Evolutionary conservation across 805 yeast species (phyloP).

Genomic region (Lipomyces yamadae): DNA sequence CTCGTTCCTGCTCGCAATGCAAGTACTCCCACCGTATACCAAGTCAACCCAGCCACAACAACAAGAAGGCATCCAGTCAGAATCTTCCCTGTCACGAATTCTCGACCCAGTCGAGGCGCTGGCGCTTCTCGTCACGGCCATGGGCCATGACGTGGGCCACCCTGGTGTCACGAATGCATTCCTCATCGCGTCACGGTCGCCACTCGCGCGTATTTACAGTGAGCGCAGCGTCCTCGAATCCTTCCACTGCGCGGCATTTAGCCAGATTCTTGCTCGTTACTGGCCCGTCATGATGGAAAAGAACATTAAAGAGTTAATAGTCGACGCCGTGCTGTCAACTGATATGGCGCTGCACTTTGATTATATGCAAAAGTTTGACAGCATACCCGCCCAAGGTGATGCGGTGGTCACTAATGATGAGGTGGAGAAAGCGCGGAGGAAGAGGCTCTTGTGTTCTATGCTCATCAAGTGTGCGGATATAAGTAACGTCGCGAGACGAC

Average conservation of each 20-base stretch:
- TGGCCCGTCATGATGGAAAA: slow-evolving; percentile 47
- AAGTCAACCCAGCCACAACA: not conserved
- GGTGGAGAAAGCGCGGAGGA: not conserved
- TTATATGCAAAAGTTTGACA: slow-evolving; percentile 55
- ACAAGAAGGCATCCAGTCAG: not conserved
- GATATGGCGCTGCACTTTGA: slow-evolving; percentile 91
- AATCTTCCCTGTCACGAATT: slow-evolving; percentile 10
- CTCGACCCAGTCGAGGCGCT: slow-evolving; percentile 54
- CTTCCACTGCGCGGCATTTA: slow-evolving; percentile 74
- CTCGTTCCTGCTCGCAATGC: slow-evolving; percentile 53
- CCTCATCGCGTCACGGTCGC: slow-evolving; percentile 61
- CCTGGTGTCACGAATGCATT: slow-evolving; percentile 92
- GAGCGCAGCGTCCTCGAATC: slow-evolving; percentile 78
- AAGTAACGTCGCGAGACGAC: slow-evolving; percentile 85
- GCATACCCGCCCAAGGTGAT: not conserved
- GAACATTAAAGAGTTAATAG: slow-evolving; percentile 39
- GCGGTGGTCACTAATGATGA: not conserved
- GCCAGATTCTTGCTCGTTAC: slow-evolving; percentile 55
- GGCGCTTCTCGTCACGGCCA: slow-evolving; percentile 73
- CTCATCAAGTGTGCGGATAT: slow-evolving; percentile 94
- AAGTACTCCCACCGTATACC: slow-evolving; percentile 46
- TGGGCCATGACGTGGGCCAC: slow-evolving; percentile 96
- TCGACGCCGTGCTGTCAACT: slow-evolving; percentile 71
- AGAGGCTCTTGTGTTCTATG: slow-evolving; percentile 61
- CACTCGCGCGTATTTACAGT: slow-evolving; percentile 64